Base-by-base conservation (phyloP, 202 grass and related monocot species). In the Alloteropsis angusta region DNA sequence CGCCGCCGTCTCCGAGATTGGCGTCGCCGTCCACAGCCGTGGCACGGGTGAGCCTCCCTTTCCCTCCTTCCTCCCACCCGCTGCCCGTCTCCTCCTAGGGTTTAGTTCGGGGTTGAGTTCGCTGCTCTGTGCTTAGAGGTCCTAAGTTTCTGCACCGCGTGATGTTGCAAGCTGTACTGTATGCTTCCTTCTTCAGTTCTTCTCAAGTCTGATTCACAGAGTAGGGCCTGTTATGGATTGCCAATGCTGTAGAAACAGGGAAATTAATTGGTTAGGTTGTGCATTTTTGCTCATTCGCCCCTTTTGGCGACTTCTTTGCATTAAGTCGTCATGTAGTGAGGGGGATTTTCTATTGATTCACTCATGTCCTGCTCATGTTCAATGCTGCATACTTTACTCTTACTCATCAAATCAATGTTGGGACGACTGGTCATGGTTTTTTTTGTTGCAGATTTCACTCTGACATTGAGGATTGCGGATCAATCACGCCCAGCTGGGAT, bases 401-500 rank as follows among this genome's bases (percentile, higher is more conserved):
- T 68, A 10, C 62, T 63, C 28, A 13, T 65, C 13, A 12, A 79
- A 74, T 61, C 21, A 48, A 62, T 38, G 30, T 4, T 39, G 47
- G 59, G 4, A 26, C 11, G 38, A 69, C 30, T 68, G 26, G 30
- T 44, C 16, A 69, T 69, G 69, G 14, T 46, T 5, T 46, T 32
- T 1, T 37, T 71, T 53, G 57, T 85, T 86, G 38, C 90, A 90
- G 93, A 97, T 86, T 84, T 82, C 76, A 75, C 74, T 85, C 79
- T 97, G 52, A 87, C 86, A 66, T 79, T 97, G 82, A 97, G 85
- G 88, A 82, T 93, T 65, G 73, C 73, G 30, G 93, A 97, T 83
- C 67, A 85, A 55, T 88, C 90, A 75, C 80, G 80, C 63, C 16
- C 52, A 76, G 17, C 79, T 77, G 87, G 87, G 37, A 85, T 93